Percentiles rank a stretch among this genome's conserved stretches.
These are phyloP conservation scores for Lachnellula arida DNA, from an alignment of 2,329 filamentous ascomycete genomes.

Conservation along the genomic window DNA sequence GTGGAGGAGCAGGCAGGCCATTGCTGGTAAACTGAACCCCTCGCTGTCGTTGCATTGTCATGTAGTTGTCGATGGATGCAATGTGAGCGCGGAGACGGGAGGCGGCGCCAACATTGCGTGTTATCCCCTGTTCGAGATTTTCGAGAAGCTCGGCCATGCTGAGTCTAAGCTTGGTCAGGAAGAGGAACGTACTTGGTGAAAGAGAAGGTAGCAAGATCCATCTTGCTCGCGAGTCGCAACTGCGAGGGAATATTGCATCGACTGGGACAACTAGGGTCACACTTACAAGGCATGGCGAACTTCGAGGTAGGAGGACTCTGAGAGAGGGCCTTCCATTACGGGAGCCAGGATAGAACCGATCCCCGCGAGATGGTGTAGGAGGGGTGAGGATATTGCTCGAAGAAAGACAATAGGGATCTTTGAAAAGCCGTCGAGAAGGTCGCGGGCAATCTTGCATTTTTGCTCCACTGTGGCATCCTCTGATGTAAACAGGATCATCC, in stretches of 20 bases:
- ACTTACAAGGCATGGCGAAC: conserved; percentile 38
- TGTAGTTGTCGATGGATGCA: conserved; percentile 38
- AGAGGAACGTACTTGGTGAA: too few relatives aligned
- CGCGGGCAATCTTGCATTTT: conserved; percentile 42
- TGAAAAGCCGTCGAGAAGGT: conserved; percentile 40
- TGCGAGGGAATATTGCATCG: too few relatives aligned
- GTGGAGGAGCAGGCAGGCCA: not conserved
- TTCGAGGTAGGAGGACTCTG: conserved; percentile 14
- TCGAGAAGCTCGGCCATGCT: conserved; percentile 42
- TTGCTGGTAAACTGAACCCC: not conserved
- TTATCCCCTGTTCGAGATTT: conserved; percentile 39
- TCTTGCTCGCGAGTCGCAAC: too few relatives aligned
- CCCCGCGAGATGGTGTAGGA: conserved; percentile 44
- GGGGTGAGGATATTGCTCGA: conserved; percentile 43
- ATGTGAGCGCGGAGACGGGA: conserved; percentile 38
- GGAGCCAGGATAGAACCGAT: conserved; percentile 46
- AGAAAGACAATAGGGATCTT: conserved; percentile 42
- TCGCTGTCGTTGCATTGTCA: conserved; percentile 8
- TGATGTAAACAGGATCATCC: conserved; percentile 41
- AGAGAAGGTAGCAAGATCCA: too few relatives aligned
- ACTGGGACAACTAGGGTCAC: not conserved
- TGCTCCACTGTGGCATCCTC: conserved; percentile 36
- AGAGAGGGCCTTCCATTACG: conserved; percentile 35
- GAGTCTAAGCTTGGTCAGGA: conserved; percentile 15
- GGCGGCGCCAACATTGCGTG: conserved; percentile 35